Base-by-base conservation (phyloP, 129 eudicot genomes). In the Flaveria trinervia region DNA sequence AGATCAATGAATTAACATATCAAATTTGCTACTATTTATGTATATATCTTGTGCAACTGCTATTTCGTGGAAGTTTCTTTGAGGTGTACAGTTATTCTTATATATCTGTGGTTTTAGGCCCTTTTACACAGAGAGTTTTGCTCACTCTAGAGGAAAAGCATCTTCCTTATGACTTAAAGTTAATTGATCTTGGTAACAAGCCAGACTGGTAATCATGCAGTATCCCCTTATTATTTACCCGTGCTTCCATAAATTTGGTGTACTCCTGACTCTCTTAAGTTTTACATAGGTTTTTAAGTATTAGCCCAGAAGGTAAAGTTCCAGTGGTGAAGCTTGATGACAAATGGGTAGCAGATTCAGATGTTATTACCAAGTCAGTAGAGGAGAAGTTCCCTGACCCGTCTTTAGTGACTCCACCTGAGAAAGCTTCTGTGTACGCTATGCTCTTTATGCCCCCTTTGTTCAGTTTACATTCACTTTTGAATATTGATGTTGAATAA, bases 301-400 rank as follows among this genome's bases (percentile, higher is more conserved):
- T 94, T 26, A 94, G 78, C 76, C 98, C 98, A 0, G 97, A 94
- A 72, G 97, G 98, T 62, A 94, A 89, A 86, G 98, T 91, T 68
- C 98, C 98, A 4, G 71, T 91, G 28, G 54, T 83, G 45, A 93
- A 94, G 86, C 84, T 94, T 52, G 97, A 87, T 36, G 98, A 94
- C 76, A 87, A 94, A 62, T 94, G 98, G 98, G 65, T 89, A 73
- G 81, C 97, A 20, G 98, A 94, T 94, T 94, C 98, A 43, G 98
- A 94, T 91, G 97, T 94, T 62, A 91, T 94, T 86, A 88, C 97
- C 9, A 83, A 91, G 79, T 61, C 86, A 65, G 76, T 94, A 46
- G 98, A 94, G 78, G 93, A 91, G 71, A 94, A 91, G 82, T 91
- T 82, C 54, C 98, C 98, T 4, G 82, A 83, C 48, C 98, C 98